Conservation (phyloP, 139 green algal genomes). For the Penium margaritaceum region DNA sequence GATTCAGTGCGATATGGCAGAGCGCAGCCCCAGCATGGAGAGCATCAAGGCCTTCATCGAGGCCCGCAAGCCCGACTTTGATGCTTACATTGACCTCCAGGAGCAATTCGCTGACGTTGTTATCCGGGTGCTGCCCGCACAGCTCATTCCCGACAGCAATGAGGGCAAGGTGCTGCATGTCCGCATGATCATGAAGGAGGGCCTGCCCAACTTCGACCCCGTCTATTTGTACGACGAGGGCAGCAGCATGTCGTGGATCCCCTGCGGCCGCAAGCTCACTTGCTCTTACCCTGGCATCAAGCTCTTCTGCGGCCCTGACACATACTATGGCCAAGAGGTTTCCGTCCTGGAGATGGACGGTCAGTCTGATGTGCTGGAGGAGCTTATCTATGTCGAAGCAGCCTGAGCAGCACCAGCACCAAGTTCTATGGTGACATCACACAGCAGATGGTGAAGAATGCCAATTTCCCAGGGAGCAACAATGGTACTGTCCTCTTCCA, state of each 20-base stretch:
- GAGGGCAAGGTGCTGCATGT: slow-evolving; percentile 97
- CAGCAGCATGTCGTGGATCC: slow-evolving; percentile 97
- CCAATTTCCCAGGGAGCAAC: slow-evolving; percentile 88
- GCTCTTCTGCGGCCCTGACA: slow-evolving; percentile 66
- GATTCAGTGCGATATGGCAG: slow-evolving; percentile 97
- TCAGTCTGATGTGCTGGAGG: slow-evolving; percentile 98
- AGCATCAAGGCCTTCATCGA: slow-evolving; percentile 96
- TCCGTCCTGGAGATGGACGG: slow-evolving; percentile 93
- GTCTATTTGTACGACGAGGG: slow-evolving; percentile 96
- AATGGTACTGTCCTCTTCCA: slow-evolving; percentile 98
- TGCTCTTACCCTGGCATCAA: slow-evolving; percentile 94
- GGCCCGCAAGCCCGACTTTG: slow-evolving; percentile 96
- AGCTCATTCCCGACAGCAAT: slow-evolving; percentile 96
- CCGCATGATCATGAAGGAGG: slow-evolving; percentile 98
- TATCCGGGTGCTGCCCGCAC: slow-evolving; percentile 96
- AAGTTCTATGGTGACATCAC: slow-evolving; percentile 99
- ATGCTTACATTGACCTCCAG: slow-evolving; percentile 82
- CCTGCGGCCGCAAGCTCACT: slow-evolving; percentile 97
- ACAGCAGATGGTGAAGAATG: slow-evolving; percentile 99
- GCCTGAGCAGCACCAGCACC: slow-evolving; percentile 88
- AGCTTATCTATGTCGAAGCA: slow-evolving; percentile 99
- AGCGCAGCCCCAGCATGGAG: slow-evolving; percentile 94
- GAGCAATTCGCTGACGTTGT: slow-evolving; percentile 95
- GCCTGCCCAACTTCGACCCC: slow-evolving; percentile 75
- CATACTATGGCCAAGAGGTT: slow-evolving; percentile 79